Base-by-base conservation (phyloP, 2,329 filamentous ascomycete genomes). In the Aspergillus melleus region DNA sequence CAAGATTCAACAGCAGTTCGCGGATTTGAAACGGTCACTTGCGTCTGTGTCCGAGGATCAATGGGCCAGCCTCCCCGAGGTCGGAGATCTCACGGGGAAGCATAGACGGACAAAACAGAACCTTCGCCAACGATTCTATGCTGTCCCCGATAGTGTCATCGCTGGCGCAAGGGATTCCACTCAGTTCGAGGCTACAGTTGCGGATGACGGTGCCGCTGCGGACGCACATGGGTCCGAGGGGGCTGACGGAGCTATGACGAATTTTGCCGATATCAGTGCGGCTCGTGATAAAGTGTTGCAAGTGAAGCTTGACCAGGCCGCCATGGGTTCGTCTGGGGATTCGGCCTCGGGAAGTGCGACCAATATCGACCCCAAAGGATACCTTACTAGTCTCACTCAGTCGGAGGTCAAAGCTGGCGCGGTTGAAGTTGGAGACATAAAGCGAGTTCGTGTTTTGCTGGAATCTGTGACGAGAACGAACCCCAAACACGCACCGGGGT, bases 401-500 rank as follows among this genome's bases (percentile, higher is more conserved):
- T 89, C 90, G 54, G 89, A 93, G 72, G 80, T 92, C 59, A 90
- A 87, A 59, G 90, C 92, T 60, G 86, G 88, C 4, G 91, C 96
- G 70, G 86, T 91, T 4, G 90, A 93, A 68, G 90, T 98, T 26
- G 94, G 95, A 61, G 95, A 99, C 71, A 92, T 99, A 74, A 96
- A 96, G 72, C 90, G 95, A 76, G 95, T 96, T 19, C 87, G 95
- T 64, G 89, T 93, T 64, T 83, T 99, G 39, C 81, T 99, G n/a
- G 92, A 96, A 72, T 98, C 94, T 0, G 95, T 98, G 51, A 96
- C 96, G 74, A 96, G 95, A 77, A 97, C 94, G 8, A 99, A 99
- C 74, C 91, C 94, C 2, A 93, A 91, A 64, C 96, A 98, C 72
- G 92, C 91, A 0, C 91, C 95, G 10, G 95, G 92, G 20, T 99